These are phyloP conservation scores for Oleoguttula mirabilis DNA, from an alignment of 495 filamentous ascomycete species.

Conservation along the genomic window DNA sequence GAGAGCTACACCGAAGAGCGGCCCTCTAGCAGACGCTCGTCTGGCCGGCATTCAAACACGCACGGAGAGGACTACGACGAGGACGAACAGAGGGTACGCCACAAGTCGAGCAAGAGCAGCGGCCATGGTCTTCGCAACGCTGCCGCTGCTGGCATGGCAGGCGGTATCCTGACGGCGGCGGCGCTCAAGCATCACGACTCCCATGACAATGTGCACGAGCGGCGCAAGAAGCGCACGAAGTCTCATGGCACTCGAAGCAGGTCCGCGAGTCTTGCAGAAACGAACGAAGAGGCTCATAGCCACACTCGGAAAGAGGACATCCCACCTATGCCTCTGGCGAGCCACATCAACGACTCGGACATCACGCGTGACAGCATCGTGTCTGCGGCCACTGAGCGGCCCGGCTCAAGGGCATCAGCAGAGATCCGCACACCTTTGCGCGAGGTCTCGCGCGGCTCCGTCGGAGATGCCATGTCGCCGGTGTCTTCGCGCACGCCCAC, in stretches of 20 bases:
- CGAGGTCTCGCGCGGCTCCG: conserved; percentile 45
- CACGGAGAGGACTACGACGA: conserved; percentile 10
- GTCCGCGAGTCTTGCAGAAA: conserved; percentile 41
- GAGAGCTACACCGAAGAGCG: conserved; percentile 30
- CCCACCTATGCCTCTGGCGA: conserved; percentile 77
- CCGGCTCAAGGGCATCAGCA: conserved; percentile 39
- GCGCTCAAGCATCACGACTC: conserved; percentile 57
- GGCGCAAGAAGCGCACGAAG: conserved; percentile 33
- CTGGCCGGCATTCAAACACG: conserved; percentile 7
- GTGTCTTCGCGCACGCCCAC: conserved; percentile 26
- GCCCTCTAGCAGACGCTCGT: conserved; percentile 19
- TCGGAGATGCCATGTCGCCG: conserved; percentile 41
- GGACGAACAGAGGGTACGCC: conserved; percentile 39
- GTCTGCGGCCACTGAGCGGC: conserved; percentile 64
- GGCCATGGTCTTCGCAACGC: conserved; percentile 37
- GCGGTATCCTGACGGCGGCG: conserved; percentile 48
- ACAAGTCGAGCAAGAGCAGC: conserved; percentile 48
- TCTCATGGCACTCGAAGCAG: conserved; percentile 42
- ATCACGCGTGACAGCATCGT: conserved; percentile 81
- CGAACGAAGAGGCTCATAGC: conserved; percentile 19
- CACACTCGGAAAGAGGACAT: conserved; percentile 34
- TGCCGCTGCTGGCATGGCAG: conserved; percentile 43
- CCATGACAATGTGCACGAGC: conserved; percentile 42
- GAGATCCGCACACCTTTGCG: conserved; percentile 40
- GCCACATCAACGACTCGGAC: conserved; percentile 71